These are phyloP conservation scores for Saccharomyces hybrid DNA, from an alignment of 1,139 yeast genomes.

Conservation along the genomic window DNA sequence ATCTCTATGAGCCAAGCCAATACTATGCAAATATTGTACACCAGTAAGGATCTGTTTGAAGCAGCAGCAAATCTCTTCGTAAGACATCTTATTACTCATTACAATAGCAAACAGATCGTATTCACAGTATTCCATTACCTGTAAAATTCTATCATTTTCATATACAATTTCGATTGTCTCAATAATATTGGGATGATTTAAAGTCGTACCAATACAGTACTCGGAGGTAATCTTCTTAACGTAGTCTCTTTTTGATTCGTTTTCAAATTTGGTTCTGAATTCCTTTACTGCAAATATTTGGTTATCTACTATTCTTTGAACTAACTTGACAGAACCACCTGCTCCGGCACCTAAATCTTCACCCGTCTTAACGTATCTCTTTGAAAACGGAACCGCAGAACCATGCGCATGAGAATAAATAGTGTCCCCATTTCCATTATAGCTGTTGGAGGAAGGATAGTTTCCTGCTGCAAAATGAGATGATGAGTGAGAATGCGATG, in stretches of 20 bases:
- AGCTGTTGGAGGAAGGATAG: slow-evolving; percentile 13
- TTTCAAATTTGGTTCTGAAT: slow-evolving; percentile 68
- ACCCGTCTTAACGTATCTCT: slow-evolving; percentile 74
- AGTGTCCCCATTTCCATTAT: slow-evolving; percentile 27
- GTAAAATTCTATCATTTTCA: slow-evolving; percentile 79
- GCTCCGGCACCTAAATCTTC: slow-evolving; percentile 93
- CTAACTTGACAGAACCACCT: slow-evolving; percentile 82
- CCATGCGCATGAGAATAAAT: slow-evolving; percentile 29
- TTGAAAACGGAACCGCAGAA: slow-evolving; percentile 46
- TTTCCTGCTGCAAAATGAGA: slow-evolving; percentile 14
- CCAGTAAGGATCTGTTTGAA: slow-evolving; percentile 82
- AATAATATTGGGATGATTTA: slow-evolving; percentile 83
- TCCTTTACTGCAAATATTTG: slow-evolving; percentile 86
- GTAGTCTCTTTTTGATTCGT: slow-evolving; percentile 77
- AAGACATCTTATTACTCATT: slow-evolving; percentile 87
- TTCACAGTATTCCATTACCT: slow-evolving; percentile 94
- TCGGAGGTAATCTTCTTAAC: slow-evolving; percentile 93
- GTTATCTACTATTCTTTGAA: slow-evolving; percentile 60
- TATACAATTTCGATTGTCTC: slow-evolving; percentile 87
- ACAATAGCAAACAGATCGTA: slow-evolving; percentile 90
- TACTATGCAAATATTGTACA: slow-evolving; percentile 72
- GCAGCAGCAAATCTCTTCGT: slow-evolving; percentile 82
- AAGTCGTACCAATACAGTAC: slow-evolving; percentile 86
- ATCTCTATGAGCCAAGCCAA: slow-evolving; percentile 89
- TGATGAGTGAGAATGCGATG: slow-evolving; percentile 14